These are phyloP conservation scores for Pluteus cervinus DNA, from an alignment of 768 basidiomycete genomes.

Conservation along the genomic window DNA sequence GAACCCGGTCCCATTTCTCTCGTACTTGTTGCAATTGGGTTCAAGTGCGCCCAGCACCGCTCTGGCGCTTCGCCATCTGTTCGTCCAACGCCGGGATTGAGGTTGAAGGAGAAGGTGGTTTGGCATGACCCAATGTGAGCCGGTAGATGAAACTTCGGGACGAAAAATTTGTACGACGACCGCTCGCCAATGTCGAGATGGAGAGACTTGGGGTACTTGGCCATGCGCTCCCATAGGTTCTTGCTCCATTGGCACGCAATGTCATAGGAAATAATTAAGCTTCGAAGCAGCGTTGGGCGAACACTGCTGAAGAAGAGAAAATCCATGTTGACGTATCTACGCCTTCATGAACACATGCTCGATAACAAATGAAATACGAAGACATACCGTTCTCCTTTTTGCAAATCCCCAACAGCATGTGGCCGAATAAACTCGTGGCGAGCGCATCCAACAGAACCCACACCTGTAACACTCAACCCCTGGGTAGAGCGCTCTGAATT, in stretches of 20 bases:
- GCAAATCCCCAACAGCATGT: slow-evolving; percentile 20
- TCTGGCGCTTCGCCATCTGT: slow-evolving; percentile 30
- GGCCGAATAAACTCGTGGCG: slow-evolving; percentile 17
- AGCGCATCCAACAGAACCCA: slow-evolving; percentile 16
- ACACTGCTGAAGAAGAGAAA: slow-evolving; percentile 22
- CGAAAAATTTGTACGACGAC: slow-evolving; percentile 11
- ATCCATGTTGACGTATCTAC: slow-evolving; percentile 29
- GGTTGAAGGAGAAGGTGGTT: slow-evolving; percentile 15
- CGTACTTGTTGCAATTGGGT: not conserved
- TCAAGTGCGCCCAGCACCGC: slow-evolving; percentile 18
- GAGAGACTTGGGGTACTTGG: slow-evolving; percentile 8
- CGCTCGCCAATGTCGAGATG: slow-evolving; percentile 4
- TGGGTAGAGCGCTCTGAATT: slow-evolving; percentile 13
- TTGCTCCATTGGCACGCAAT: slow-evolving; percentile 26
- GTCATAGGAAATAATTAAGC: slow-evolving; percentile 23
- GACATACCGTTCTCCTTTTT: slow-evolving; percentile 24
- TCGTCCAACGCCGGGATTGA: slow-evolving; percentile 14
- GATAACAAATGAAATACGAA: not conserved
- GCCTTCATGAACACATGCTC: not conserved
- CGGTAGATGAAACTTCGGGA: slow-evolving; percentile 24
- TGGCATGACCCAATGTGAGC: slow-evolving; percentile 19
- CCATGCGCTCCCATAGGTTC: slow-evolving; percentile 13
- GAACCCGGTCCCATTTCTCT: slow-evolving; percentile 2
- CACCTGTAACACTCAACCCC: slow-evolving; percentile 18
- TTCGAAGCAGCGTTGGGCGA: not conserved